Evolutionary conservation across 257 asterid genomes (phyloP), one percentile per base, ranked within the genome.

Genomic region (Prunella vulgaris): DNA sequence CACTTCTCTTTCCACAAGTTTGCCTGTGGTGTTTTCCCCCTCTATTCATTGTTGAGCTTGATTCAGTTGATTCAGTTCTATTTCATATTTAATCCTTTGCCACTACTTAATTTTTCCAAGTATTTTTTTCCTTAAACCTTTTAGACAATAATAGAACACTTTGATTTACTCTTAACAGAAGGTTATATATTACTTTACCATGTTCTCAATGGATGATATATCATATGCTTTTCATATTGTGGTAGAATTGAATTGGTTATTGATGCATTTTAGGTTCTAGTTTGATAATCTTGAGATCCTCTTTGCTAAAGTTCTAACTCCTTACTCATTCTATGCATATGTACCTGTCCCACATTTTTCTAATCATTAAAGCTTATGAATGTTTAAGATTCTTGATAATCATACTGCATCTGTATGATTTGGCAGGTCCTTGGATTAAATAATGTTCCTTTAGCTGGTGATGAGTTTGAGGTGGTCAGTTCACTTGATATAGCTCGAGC

Each of bases 401-500:
- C 61, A 33, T 59, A 38, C 18, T 62, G 53, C 53, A 15, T 46
- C 53, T 46, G 35, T 68, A 62, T 33, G 30, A 63, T 60, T 76
- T 63, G 73, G 64, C 90, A 94, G 99, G 97, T 91, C 38, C 83
- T 85, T 76, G 99, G 99, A 76, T 76, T 94, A 74, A 86, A 83
- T 74, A 88, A 84, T 85, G 99, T 94, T 56, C 99, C 99, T 62
- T 80, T 77, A 69, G 99, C 99, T 49, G 98, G 99, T 59, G 99
- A 94, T 72, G 98, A 85, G 89, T 94, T 94, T 81, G 96, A 94
- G 77, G 95, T 91, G 44, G 95, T 91, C 60, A 80, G 66, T 46
- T 85, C 97, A 71, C 97, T 94, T 60, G 97, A 91, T 79, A 42
- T 78, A 73, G 99, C 99, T 74, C 90, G 97, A 72, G 87, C 84